Percentiles rank a stretch among this genome's conserved stretches.
Conservation (phyloP, 768 basidiomycete genomes). For the Sporobolomyces phaffii region DNA sequence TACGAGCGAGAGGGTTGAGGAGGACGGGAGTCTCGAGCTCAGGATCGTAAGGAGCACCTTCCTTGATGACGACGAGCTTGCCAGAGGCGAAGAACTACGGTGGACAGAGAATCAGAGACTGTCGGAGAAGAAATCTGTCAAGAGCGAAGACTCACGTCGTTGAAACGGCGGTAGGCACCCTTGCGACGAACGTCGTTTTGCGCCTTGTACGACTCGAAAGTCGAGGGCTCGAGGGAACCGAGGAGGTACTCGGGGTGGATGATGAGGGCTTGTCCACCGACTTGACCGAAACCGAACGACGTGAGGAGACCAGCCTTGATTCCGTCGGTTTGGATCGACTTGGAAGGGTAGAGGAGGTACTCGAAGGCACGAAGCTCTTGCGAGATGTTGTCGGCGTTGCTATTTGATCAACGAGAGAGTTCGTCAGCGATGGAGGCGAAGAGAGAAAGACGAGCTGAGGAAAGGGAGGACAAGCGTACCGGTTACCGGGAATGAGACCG, state of each 20-base stretch:
- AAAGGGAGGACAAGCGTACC: constrained; percentile 54
- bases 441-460: constrained; percentile 60
- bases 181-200: constrained; percentile 65
- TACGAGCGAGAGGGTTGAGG: constrained; percentile 75
- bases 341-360: constrained; percentile 94
- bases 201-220: constrained; percentile 68
- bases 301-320: constrained; percentile 54
- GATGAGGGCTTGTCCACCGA: constrained; percentile 83
- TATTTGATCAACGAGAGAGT: constrained; percentile 44
- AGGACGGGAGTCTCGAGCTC: constrained; percentile 65
- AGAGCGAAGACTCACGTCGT: constrained; percentile 36
- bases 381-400: constrained; percentile 76
- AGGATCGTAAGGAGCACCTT: constrained; percentile 74
- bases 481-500: constrained; percentile 88
- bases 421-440: constrained; percentile 63
- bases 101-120: not conserved
- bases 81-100: constrained; percentile 23
- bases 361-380: constrained; percentile 75
- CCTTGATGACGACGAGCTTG: constrained; percentile 83
- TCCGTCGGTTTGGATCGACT: constrained; percentile 80
- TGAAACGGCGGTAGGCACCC: constrained; percentile 51
- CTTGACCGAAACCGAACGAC: constrained; percentile 97
- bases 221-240: constrained; percentile 69
- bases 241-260: constrained; percentile 87
- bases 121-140: not conserved